Evolutionary conservation across 2,329 filamentous ascomycete species (phyloP).

Genomic region (Hypoxylon sp.): DNA sequence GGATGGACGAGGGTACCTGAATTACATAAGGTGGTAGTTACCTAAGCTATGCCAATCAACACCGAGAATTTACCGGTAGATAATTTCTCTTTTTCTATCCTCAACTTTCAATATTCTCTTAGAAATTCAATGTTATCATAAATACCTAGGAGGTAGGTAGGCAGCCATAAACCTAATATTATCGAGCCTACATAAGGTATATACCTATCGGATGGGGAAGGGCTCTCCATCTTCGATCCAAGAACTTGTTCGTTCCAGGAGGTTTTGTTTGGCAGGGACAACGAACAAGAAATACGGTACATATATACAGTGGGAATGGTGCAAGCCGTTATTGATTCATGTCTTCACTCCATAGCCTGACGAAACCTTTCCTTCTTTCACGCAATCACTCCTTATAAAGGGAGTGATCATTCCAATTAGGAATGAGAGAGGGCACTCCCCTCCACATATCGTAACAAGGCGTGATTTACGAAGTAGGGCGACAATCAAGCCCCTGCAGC

Average conservation of each 20-base stretch:
- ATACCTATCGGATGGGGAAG: not conserved
- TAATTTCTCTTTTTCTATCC: too few relatives aligned
- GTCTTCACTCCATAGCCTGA: not conserved
- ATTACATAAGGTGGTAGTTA: slow-evolving; percentile 11
- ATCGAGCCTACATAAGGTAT: not conserved
- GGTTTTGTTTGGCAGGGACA: not conserved
- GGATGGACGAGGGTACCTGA: not conserved
- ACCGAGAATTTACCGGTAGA: slow-evolving; percentile 25
- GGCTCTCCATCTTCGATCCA: too few relatives aligned
- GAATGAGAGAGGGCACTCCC: not conserved
- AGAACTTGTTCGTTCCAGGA: not conserved
- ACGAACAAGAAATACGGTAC: not conserved
- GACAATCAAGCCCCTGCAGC: not conserved
- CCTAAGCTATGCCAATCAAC: slow-evolving; percentile 3
- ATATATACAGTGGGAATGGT: not conserved
- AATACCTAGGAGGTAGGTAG: not conserved
- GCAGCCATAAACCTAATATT: not conserved
- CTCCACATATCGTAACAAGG: not conserved
- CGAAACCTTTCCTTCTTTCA: not conserved
- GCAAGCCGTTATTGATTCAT: not conserved
- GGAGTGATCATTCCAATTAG: not conserved
- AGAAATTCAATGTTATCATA: not conserved
- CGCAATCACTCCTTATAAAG: not conserved
- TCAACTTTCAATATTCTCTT: not conserved
- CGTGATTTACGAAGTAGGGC: not conserved